A percentile compares a stretch with the other conserved stretches of the same genome.
Conservation (phyloP, 2,329 filamentous ascomycete genomes). For the Dactylonectria estremocensis region DNA sequence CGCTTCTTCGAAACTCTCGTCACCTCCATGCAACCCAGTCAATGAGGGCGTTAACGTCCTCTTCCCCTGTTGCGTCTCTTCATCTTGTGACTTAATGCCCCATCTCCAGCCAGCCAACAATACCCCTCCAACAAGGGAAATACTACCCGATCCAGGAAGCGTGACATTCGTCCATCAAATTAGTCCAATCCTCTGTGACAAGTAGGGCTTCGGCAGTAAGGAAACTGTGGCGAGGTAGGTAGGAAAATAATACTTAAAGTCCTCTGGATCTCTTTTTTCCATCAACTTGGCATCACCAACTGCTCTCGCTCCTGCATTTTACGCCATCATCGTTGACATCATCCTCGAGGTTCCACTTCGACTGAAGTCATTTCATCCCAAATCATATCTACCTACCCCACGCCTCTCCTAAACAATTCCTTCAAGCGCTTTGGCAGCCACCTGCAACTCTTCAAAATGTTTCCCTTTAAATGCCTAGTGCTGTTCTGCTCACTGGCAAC, state of each 20-base stretch:
- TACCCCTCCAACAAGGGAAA: constrained; percentile 31
- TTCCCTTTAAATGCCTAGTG: constrained; percentile 32
- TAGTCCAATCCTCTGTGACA: constrained; percentile 20
- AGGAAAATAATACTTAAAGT: constrained; percentile 21
- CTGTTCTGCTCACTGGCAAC: constrained; percentile 39
- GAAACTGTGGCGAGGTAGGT: constrained; percentile 8
- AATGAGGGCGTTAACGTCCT: constrained; percentile 18
- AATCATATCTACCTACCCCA: constrained; percentile 5
- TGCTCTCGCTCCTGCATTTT: constrained; percentile 1
- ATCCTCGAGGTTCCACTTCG: constrained; percentile 7
- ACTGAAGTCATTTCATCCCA: neutral
- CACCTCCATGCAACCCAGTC: constrained; percentile 23
- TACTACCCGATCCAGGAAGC: constrained; percentile 12
- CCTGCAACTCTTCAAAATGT: constrained; percentile 37
- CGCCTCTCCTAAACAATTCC: constrained; percentile 6
- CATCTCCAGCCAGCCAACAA: constrained; percentile 39
- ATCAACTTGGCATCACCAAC: constrained; percentile 1
- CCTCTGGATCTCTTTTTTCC: constrained; percentile 9
- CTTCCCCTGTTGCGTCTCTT: constrained; percentile 8
- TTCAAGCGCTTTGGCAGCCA: constrained; percentile 3
- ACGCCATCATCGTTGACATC: constrained; percentile 14
- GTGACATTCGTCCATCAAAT: constrained; percentile 13
- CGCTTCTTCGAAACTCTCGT: constrained; percentile 25
- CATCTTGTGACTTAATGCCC: constrained; percentile 34
- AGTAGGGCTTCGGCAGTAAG: constrained; percentile 10